These are phyloP conservation scores for Cnidoscolus chayamansa DNA, from an alignment of 441 rosid species.

Conservation along the genomic window DNA sequence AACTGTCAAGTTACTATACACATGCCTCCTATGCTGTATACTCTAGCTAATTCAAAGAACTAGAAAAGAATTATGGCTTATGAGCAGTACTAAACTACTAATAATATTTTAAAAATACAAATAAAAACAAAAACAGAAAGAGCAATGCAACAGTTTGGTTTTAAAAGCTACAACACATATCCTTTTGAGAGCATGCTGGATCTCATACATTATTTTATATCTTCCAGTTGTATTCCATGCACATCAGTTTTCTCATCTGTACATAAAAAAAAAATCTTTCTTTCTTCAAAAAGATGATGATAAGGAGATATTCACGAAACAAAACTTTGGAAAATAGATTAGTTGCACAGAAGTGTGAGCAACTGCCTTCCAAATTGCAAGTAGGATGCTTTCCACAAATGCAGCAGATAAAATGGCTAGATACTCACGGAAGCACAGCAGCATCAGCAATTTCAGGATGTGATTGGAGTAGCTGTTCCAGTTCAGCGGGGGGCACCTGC, in stretches of 20 bases:
- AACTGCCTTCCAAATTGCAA: not conserved
- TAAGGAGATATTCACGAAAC: not conserved
- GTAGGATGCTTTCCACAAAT: not conserved
- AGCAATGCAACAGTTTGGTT: not conserved
- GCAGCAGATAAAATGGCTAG: not conserved
- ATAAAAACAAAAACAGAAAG: not conserved
- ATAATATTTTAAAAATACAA: no score
- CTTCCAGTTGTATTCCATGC: not conserved
- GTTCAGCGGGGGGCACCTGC: slow-evolving; percentile 89
- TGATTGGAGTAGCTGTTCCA: slow-evolving; percentile 78
- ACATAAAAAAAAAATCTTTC: not conserved
- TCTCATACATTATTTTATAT: not conserved
- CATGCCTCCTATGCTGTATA: not conserved
- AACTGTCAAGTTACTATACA: not conserved
- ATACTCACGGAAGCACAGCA: slow-evolving; percentile 79
- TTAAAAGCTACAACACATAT: not conserved
- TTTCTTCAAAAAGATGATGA: not conserved
- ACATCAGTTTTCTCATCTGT: not conserved
- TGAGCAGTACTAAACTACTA: not conserved
- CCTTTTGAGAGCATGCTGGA: not conserved
- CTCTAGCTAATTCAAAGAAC: not conserved
- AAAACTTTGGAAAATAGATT: not conserved
- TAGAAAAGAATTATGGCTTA: not conserved
- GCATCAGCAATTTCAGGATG: slow-evolving; percentile 75
- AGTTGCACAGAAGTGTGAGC: not conserved